Evolutionary conservation across 257 asterid genomes (phyloP), one percentile per base, ranked within the genome.

Genomic region (Solanum stenotomum): DNA sequence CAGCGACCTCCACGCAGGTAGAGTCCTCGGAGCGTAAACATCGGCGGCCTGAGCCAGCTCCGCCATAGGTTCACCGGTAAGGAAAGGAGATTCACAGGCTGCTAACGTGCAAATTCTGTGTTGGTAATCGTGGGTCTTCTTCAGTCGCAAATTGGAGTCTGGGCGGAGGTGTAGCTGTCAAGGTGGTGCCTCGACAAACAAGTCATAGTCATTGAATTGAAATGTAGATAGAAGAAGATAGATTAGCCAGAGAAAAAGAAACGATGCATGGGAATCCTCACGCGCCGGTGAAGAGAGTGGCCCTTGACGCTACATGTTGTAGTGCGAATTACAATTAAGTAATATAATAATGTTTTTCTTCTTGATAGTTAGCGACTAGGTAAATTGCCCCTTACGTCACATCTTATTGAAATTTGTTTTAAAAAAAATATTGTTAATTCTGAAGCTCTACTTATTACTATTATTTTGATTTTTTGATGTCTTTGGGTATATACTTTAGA

Each of bases 1-100:
- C 71, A 97, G 93, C 72, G 98, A 88, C 88, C 96, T 92, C 99
- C 99, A 97, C 68, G 93, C 94, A 91, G 94, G 97, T 46, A 94
- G 78, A 83, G 96, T 93, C 90, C 95, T 93, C 88, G 99, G 98
- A 85, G 98, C 94, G 95, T 94, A 94, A 49, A 94, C 95, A 59
- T 93, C 91, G 75, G 94, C 91, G 89, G 95, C 93, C 81, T 85
- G 93, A 81, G 98, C 94, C 90, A 96, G 92, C 95, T 95, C 99
- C 88, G 95, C 98, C 99, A 96, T 94, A 38, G 56, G 59, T 76
- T 76, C 56, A 46, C 29, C 65, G 72, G 76, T 61, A 31, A 70
- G 42, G 13, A 0, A 27, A 65, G 29, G 22, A 44, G 38, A 76
- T 79, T 12, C n/a, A 20, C 46, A 22, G 33, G 23, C 20, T 67